Evolutionary conservation across 495 filamentous ascomycete species (phyloP).

Genomic region (Lentithecium fluviatile): DNA sequence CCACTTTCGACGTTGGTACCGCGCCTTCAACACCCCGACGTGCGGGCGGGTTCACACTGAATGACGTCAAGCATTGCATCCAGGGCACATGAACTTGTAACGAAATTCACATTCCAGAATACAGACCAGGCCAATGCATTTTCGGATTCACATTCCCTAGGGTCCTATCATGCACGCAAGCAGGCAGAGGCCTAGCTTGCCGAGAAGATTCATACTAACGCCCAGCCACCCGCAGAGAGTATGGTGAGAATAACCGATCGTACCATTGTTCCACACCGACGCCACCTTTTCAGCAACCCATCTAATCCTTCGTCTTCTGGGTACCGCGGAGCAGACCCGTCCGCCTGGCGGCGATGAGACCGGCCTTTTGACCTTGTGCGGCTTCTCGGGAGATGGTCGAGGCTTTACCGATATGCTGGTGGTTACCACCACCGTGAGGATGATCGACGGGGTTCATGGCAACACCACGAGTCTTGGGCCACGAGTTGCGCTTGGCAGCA

Average conservation of each 20-base stretch:
- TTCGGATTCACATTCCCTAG: conserved; percentile 16
- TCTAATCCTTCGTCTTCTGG: conserved; percentile 97
- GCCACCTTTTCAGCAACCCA: neutral
- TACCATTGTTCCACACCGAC: neutral
- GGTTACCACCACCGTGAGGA: conserved; percentile 99
- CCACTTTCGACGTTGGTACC: no score
- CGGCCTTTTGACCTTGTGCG: conserved; percentile 98
- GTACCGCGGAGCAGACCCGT: conserved; percentile 99
- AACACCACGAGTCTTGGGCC: conserved; percentile 99
- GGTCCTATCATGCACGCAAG: conserved; percentile 17
- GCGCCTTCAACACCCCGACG: no score
- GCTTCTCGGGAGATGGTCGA: conserved; percentile 98
- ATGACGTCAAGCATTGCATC: no score
- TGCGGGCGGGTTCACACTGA: no score
- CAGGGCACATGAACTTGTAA: no score
- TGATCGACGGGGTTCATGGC: conserved; percentile 99
- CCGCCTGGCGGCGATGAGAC: conserved; percentile 98
- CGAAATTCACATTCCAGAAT: conserved; percentile 10
- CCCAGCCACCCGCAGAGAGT: conserved; percentile 31
- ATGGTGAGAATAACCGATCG: conserved; percentile 28
- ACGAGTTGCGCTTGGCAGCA: conserved; percentile 98
- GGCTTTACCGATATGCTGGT: conserved; percentile 99
- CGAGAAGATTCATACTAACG: conserved; percentile 24
- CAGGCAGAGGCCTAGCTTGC: conserved; percentile 17
- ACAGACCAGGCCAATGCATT: conserved; percentile 17